Conservation (phyloP, 2,329 filamentous ascomycete species). For the Helotiales sp. region DNA sequence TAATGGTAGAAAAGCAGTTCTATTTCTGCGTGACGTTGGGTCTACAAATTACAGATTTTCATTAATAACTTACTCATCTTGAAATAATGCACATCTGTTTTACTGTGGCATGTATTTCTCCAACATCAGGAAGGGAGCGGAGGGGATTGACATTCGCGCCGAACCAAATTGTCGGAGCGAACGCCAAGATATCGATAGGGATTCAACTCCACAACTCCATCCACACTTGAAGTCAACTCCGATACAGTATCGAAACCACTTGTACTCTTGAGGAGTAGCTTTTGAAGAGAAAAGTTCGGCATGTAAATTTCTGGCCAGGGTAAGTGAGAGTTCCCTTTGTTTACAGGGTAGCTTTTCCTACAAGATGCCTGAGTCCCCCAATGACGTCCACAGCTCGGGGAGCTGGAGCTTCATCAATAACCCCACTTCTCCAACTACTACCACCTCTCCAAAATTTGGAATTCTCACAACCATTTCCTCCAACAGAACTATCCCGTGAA, state of each 20-base stretch:
- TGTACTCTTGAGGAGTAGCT: too few species aligned
- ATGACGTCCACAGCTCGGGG: neutral
- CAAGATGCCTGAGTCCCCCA: neutral
- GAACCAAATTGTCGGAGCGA: neutral
- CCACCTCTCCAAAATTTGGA: neutral
- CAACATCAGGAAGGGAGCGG: too few species aligned
- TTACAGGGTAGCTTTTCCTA: neutral
- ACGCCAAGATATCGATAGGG: neutral
- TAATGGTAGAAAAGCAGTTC: slow-evolving; percentile 13
- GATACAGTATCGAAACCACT: too few species aligned
- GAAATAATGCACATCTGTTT: too few species aligned
- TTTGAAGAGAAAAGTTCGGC: neutral
- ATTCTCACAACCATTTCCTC: neutral
- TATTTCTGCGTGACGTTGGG: neutral
- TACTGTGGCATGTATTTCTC: neutral
- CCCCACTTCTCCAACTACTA: slow-evolving; percentile 2
- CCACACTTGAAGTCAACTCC: neutral
- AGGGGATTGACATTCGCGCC: neutral
- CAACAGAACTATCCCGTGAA: neutral
- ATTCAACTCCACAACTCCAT: slow-evolving; percentile 1
- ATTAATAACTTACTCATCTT: neutral
- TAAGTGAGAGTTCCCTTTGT: neutral
- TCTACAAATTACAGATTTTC: neutral
- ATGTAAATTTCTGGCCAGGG: neutral
- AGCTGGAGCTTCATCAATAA: neutral